Conservation (phyloP, 1,284 basidiomycete genomes). For the Cerioporus squamosus region DNA sequence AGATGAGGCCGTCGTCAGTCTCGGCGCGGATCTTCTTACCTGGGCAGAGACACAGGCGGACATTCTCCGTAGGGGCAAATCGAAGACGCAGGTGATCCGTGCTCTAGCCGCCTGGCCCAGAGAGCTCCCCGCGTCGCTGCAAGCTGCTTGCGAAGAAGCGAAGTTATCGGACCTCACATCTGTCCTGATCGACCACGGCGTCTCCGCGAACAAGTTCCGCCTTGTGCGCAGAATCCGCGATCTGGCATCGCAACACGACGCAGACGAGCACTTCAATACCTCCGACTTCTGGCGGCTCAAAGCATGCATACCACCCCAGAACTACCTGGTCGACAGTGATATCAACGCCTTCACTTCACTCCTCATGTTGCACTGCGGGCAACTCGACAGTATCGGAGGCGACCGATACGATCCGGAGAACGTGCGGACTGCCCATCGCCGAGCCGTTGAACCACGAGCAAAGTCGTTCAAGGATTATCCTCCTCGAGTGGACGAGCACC, state of each 20-base stretch:
- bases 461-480: background rate
- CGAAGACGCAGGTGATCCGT: conserved; percentile 48
- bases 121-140: conserved; percentile 51
- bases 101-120: conserved; percentile 78
- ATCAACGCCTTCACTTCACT: conserved; percentile 77
- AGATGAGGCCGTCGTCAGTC: conserved; percentile 32
- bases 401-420: conserved; percentile 46
- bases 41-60: conserved; percentile 67
- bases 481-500: conserved; percentile 8
- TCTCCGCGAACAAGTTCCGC: conserved; percentile 74
- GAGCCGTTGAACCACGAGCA: background rate
- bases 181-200: conserved; percentile 57
- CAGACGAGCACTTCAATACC: conserved; percentile 50
- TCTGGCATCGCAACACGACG: conserved; percentile 34
- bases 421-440: conserved; percentile 45
- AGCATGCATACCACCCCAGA: conserved; percentile 61
- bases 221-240: conserved; percentile 67
- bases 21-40: conserved; percentile 53
- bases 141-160: conserved; percentile 48
- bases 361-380: conserved; percentile 61
- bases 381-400: conserved; percentile 60
- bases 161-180: conserved; percentile 50
- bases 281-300: conserved; percentile 85
- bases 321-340: conserved; percentile 63
- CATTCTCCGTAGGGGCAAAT: conserved; percentile 42